Evolutionary conservation across 768 basidiomycete species (phyloP).

Genomic region (Leccinum subtestaceum): DNA sequence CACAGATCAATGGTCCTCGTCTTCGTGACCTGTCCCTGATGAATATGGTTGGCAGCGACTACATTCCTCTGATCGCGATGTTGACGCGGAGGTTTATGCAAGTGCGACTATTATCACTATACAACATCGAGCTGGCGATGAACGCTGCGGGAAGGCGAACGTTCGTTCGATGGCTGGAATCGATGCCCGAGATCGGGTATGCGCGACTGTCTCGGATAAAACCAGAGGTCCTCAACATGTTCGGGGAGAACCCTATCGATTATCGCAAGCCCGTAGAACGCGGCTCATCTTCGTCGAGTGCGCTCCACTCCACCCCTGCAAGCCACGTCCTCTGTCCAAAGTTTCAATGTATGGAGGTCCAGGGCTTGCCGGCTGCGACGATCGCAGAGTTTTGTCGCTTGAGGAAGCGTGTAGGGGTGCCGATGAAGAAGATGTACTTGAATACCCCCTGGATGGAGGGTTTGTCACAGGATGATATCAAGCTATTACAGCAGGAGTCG

Average conservation of each 20-base stretch:
- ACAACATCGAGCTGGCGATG: slow-evolving; percentile 39
- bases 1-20: slow-evolving; percentile 54
- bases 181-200: slow-evolving; percentile 55
- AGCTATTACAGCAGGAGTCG: slow-evolving; percentile 24
- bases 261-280: slow-evolving; percentile 15
- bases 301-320: neutral
- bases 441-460: slow-evolving; percentile 30
- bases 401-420: slow-evolving; percentile 40
- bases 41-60: slow-evolving; percentile 51
- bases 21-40: slow-evolving; percentile 57
- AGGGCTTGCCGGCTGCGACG: slow-evolving; percentile 31
- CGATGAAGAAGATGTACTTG: slow-evolving; percentile 51
- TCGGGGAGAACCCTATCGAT: slow-evolving; percentile 40
- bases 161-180: slow-evolving; percentile 51
- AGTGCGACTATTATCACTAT: slow-evolving; percentile 54
- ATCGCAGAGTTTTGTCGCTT: slow-evolving; percentile 37
- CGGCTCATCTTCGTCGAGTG: slow-evolving; percentile 1
- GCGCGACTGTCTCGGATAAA: slow-evolving; percentile 48
- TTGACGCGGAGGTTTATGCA: slow-evolving; percentile 50
- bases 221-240: slow-evolving; percentile 43
- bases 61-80: slow-evolving; percentile 43
- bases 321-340: slow-evolving; percentile 41
- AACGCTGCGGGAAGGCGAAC: slow-evolving; percentile 22
- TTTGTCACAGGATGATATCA: slow-evolving; percentile 23
- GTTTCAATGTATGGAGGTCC: slow-evolving; percentile 46